Percentiles rank a stretch among this genome's conserved stretches.
These are phyloP conservation scores for Geotrichum klebahnii DNA, from an alignment of 1,139 yeast species.

Conservation along the genomic window DNA sequence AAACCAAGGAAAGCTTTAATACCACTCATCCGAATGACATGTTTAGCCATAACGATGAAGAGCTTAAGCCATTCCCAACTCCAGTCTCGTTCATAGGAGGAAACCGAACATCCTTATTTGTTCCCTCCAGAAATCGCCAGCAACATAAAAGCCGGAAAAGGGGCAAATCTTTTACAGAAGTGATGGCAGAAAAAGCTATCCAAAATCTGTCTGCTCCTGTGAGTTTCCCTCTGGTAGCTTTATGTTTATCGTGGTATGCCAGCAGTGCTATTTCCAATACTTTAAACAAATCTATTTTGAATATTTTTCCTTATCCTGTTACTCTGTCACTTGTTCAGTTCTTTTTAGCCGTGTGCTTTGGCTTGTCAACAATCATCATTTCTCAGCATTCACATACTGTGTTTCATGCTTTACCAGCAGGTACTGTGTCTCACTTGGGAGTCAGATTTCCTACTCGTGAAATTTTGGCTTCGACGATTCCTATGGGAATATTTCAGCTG, in stretches of 20 bases:
- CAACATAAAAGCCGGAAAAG: slow-evolving; percentile 5
- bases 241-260: slow-evolving; percentile 75
- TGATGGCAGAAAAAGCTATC: slow-evolving; percentile 30
- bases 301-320: slow-evolving; percentile 68
- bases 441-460: slow-evolving; percentile 50
- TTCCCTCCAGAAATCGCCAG: slow-evolving; percentile 8
- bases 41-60: not conserved
- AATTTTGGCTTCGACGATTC: slow-evolving; percentile 65
- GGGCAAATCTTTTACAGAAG: slow-evolving; percentile 19
- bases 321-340: slow-evolving; percentile 85
- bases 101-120: slow-evolving; percentile 14
- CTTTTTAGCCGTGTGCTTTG: slow-evolving; percentile 60
- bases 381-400: slow-evolving; percentile 28
- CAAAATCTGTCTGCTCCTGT: slow-evolving; percentile 40
- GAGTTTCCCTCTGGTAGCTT: slow-evolving; percentile 39
- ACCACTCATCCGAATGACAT: not conserved
- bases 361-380: slow-evolving; percentile 41
- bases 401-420: slow-evolving; percentile 32
- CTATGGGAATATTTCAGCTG: slow-evolving; percentile 91
- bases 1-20: too few species aligned
- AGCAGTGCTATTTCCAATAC: slow-evolving; percentile 79
- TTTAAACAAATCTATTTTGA: slow-evolving; percentile 70
- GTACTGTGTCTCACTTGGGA: slow-evolving; percentile 34
- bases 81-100: slow-evolving; percentile 13
- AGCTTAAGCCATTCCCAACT: slow-evolving; percentile 10